These are phyloP conservation scores for Fraxinus latifolia DNA, from an alignment of 305 asterid species.

Conservation along the genomic window DNA sequence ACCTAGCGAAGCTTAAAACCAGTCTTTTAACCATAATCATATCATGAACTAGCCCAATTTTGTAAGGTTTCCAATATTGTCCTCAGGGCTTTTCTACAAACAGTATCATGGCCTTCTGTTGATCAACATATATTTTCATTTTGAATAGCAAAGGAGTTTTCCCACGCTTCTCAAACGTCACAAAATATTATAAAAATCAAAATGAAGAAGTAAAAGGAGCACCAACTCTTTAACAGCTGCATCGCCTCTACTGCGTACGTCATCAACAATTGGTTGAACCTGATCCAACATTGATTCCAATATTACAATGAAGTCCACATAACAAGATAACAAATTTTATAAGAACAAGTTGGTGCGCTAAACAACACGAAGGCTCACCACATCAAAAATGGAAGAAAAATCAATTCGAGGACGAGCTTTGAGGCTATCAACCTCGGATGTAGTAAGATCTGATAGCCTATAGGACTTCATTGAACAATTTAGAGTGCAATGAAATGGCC, in stretches of 20 bases:
- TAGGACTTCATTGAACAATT: conserved; percentile 81
- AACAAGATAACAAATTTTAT: background rate
- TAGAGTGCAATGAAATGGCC: conserved; percentile 37
- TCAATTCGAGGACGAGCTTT: conserved; percentile 90
- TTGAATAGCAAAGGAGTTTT: conserved; percentile 1
- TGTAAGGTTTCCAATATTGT: background rate
- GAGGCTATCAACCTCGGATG: conserved; percentile 72
- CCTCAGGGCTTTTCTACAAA: background rate
- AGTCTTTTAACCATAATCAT: background rate
- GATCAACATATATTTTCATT: background rate
- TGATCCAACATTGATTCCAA: conserved; percentile 28
- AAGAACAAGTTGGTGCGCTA: background rate
- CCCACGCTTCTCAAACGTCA: conserved; percentile 10
- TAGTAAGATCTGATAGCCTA: conserved; percentile 73
- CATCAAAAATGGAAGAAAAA: conserved; percentile 69
- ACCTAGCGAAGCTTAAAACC: background rate
- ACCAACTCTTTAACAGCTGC: conserved; percentile 90
- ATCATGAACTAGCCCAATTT: background rate
- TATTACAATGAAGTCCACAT: background rate
- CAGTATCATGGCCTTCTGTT: background rate
- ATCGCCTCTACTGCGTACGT: conserved; percentile 76
- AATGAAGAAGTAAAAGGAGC: conserved; percentile 29
- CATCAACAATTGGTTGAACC: conserved; percentile 98
- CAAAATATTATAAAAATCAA: conserved; percentile 17
- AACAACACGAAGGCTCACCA: conserved; percentile 48